Percentiles rank a stretch among this genome's conserved stretches.
Evolutionary conservation across 768 basidiomycete genomes (phyloP).

Genomic region (Stropharia rugosoannulata): DNA sequence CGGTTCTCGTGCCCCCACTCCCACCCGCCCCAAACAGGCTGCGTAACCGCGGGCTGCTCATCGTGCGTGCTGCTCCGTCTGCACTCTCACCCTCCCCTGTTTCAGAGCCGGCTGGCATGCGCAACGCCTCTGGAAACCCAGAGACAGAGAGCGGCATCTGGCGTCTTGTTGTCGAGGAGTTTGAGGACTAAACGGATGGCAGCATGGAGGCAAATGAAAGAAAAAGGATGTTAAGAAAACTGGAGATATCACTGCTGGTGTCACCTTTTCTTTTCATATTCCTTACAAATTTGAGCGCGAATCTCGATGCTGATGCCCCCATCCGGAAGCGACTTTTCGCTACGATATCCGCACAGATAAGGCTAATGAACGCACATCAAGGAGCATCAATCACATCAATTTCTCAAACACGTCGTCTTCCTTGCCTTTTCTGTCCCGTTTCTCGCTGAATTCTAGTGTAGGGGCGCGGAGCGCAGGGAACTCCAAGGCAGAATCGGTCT

Average conservation of each 20-base stretch:
- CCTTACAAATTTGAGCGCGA: constrained; percentile 3
- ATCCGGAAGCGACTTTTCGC: neutral
- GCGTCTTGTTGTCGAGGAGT: neutral
- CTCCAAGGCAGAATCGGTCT: no score
- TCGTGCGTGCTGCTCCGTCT: constrained; percentile 9
- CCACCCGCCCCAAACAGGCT: constrained; percentile 23
- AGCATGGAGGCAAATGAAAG: neutral
- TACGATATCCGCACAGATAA: constrained; percentile 6
- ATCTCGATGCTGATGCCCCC: constrained; percentile 2
- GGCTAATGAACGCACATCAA: constrained; percentile 10
- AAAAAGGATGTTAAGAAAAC: neutral
- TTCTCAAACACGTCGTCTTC: constrained; percentile 2
- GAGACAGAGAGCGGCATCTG: constrained; percentile 35
- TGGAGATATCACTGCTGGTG: neutral
- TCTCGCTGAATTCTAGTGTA: neutral
- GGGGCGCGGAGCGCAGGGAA: no score
- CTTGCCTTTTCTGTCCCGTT: constrained; percentile 6
- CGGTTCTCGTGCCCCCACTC: neutral
- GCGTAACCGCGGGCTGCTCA: constrained; percentile 22
- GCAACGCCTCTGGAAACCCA: constrained; percentile 33
- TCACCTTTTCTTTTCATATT: neutral
- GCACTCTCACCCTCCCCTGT: constrained; percentile 12
- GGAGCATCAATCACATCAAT: constrained; percentile 10
- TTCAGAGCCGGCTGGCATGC: constrained; percentile 16
- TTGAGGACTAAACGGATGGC: neutral